Evolutionary conservation across 352 stramenopile species (phyloP).

Genomic region (Globisporangium ultimum): DNA sequence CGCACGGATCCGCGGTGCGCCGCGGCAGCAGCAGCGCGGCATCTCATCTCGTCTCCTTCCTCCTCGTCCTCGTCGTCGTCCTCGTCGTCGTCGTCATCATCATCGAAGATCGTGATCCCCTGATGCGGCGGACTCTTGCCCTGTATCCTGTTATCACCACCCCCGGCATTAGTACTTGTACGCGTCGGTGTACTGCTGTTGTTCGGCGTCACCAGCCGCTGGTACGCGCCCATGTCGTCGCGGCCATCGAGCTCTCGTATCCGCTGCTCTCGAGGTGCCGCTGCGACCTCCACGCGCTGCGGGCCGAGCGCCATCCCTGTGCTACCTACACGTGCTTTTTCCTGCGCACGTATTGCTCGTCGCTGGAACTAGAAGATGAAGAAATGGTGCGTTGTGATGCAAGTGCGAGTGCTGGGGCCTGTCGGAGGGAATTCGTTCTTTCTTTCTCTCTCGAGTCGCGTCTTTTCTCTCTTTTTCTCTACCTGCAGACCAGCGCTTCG

Average conservation of each 20-base stretch:
- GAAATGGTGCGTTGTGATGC: no score
- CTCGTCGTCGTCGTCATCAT: conserved; percentile 9
- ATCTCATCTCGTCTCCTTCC: background rate
- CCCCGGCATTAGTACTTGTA: background rate
- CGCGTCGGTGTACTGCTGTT: background rate
- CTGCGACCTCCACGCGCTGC: conserved; percentile 16
- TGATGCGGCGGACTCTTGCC: conserved; percentile 7
- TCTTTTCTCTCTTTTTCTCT: no score
- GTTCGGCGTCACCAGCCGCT: conserved; percentile 13
- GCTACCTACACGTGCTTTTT: no score
- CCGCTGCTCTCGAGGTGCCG: conserved; percentile 19
- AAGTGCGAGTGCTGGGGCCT: no score
- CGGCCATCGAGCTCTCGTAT: conserved; percentile 18
- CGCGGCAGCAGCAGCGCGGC: no score
- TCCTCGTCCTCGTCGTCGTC: conserved; percentile 12
- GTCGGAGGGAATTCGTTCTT: no score
- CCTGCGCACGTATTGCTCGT: no score
- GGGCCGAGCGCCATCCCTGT: conserved; percentile 2
- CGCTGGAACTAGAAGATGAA: no score
- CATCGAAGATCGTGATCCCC: conserved; percentile 5
- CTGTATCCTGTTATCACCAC: background rate
- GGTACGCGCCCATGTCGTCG: conserved; percentile 7
- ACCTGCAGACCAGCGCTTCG: no score
- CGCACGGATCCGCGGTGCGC: conserved; percentile 4
- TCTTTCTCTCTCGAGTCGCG: no score